These are phyloP conservation scores for Colletotrichum lindemuthianum DNA, from an alignment of 2,329 filamentous ascomycete species.

Conservation along the genomic window DNA sequence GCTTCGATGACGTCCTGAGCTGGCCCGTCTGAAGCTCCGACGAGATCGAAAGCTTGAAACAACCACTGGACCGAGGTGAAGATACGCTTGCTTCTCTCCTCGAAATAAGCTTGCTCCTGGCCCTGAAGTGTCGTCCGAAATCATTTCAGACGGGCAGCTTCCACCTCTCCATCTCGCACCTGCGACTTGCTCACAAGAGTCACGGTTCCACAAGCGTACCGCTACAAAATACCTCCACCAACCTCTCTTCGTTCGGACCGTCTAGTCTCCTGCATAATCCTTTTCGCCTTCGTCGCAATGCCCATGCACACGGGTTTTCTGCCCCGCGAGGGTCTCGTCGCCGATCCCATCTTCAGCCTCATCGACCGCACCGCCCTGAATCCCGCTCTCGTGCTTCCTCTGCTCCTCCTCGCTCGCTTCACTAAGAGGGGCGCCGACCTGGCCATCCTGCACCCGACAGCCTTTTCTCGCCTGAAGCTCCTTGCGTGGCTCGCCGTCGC, in stretches of 20 bases:
- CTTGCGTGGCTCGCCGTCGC: conserved; percentile 64
- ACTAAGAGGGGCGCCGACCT: conserved; percentile 70
- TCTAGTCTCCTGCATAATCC: too few relatives aligned
- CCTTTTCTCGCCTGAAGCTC: conserved; percentile 62
- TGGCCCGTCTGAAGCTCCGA: not conserved
- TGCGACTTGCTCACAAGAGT: not conserved
- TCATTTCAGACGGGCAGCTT: not conserved
- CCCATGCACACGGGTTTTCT: conserved; percentile 60
- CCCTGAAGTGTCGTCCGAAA: conserved; percentile 16
- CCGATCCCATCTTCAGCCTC: conserved; percentile 67
- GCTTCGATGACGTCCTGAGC: not conserved
- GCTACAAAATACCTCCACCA: not conserved
- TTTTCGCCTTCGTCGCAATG: conserved; percentile 13
- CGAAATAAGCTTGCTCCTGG: not conserved
- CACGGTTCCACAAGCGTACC: not conserved
- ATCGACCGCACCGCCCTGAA: conserved; percentile 71
- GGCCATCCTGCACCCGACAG: conserved; percentile 60
- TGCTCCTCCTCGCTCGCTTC: conserved; percentile 71
- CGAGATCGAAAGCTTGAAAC: not conserved
- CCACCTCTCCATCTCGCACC: not conserved
- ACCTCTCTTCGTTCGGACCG: not conserved
- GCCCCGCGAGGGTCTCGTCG: conserved; percentile 67
- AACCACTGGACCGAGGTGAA: not conserved
- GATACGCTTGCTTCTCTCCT: not conserved
- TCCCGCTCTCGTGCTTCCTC: conserved; percentile 70